Evolutionary conservation across 2,329 filamentous ascomycete genomes (phyloP).

Genomic region (Shiraia bambusicola): DNA sequence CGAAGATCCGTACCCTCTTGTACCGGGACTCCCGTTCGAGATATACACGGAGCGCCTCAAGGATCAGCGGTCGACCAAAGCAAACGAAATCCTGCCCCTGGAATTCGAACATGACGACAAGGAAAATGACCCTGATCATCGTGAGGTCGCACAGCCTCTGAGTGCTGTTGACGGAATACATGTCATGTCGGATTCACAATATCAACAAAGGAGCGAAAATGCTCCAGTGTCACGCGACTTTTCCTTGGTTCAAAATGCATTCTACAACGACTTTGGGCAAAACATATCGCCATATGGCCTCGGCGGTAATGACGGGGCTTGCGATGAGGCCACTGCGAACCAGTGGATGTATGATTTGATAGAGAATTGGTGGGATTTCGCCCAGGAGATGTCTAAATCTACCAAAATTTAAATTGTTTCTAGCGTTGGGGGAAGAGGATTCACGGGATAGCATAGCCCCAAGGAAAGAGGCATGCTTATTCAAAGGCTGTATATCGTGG

Average conservation of each 20-base stretch:
- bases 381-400: too few species aligned
- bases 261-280: conserved; percentile 7
- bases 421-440: too few species aligned
- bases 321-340: background rate
- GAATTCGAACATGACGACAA: conserved; percentile 26
- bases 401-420: too few species aligned
- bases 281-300: conserved; percentile 15
- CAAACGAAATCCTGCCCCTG: conserved; percentile 18
- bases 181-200: conserved; percentile 19
- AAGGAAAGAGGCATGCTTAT: too few species aligned
- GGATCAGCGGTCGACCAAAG: conserved; percentile 19
- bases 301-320: conserved; percentile 9
- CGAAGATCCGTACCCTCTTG: conserved; percentile 9
- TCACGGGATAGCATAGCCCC: too few species aligned
- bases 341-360: too few species aligned
- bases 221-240: conserved; percentile 1
- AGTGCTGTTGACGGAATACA: conserved; percentile 9
- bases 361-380: too few species aligned
- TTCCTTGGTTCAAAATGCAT: conserved; percentile 7
- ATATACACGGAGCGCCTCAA: conserved; percentile 21
- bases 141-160: conserved; percentile 2
- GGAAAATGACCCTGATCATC: conserved; percentile 15
- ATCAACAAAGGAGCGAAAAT: conserved; percentile 8
- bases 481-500: too few species aligned
- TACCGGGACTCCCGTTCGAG: conserved; percentile 13